Percentiles rank a stretch among this genome's conserved stretches.
These are phyloP conservation scores for Penicillium samsonianum DNA, from an alignment of 495 filamentous ascomycete genomes.

Conservation along the genomic window DNA sequence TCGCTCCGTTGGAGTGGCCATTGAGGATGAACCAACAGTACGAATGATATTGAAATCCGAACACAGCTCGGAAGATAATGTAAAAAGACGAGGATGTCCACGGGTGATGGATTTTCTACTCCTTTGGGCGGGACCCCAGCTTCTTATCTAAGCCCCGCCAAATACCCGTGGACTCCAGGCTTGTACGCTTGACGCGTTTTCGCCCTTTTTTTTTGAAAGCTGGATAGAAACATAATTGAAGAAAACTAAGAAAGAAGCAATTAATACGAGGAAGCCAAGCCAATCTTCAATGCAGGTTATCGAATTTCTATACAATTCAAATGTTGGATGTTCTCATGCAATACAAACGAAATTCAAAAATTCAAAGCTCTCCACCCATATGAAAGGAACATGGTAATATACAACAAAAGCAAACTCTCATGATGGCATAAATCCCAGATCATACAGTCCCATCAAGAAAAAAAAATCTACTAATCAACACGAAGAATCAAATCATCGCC, in stretches of 20 bases:
- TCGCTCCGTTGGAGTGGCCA: not conserved
- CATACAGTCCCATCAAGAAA: not conserved
- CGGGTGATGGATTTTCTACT: not conserved
- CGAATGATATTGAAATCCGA: not conserved
- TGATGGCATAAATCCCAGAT: not conserved
- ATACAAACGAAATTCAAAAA: not conserved
- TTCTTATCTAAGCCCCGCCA: constrained; percentile 5
- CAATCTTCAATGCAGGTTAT: not conserved
- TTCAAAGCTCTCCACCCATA: not conserved
- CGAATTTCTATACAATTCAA: not conserved
- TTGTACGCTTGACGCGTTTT: not conserved
- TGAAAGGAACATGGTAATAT: constrained; percentile 3
- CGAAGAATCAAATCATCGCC: constrained; percentile 41
- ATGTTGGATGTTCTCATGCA: not conserved
- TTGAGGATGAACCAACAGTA: not conserved
- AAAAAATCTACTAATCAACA: constrained; percentile 33
- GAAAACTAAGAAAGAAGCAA: not conserved
- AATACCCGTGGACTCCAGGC: no score
- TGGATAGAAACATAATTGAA: not conserved
- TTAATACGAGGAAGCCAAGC: not conserved
- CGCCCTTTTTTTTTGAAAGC: not conserved
- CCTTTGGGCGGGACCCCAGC: not conserved
- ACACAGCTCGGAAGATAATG: not conserved
- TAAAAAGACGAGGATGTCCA: not conserved
- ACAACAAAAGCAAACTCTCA: constrained; percentile 9